These are phyloP conservation scores for Biscutella laevigata DNA, from an alignment of 441 rosid species.

Conservation along the genomic window DNA sequence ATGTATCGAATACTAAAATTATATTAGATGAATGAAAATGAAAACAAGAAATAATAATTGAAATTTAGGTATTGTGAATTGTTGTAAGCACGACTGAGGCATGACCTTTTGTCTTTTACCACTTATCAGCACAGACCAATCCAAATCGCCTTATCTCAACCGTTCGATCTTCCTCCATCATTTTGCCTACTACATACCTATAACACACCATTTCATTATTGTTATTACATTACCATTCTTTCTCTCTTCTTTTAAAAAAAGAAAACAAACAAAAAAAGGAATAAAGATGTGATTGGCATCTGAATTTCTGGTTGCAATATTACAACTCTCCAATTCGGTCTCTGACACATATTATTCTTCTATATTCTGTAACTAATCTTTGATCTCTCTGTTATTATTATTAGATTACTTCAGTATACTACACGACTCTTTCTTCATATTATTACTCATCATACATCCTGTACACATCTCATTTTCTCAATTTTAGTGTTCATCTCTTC, in stretches of 20 bases:
- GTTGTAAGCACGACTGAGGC: conserved; percentile 20
- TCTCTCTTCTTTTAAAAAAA: no score
- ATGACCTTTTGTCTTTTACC: conserved; percentile 16
- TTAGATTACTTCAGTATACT: no score
- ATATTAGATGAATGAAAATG: neutral
- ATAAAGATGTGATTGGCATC: conserved; percentile 21
- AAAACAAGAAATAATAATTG: no score
- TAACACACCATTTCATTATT: conserved; percentile 9
- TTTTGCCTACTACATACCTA: conserved; percentile 2
- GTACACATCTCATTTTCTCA: no score
- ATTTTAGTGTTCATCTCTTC: no score
- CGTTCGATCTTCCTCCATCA: conserved; percentile 12
- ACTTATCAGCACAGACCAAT: neutral
- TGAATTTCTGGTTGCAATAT: conserved; percentile 19
- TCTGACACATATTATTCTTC: conserved; percentile 12
- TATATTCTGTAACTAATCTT: conserved; percentile 1
- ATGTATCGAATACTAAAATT: no score
- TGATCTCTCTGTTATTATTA: no score
- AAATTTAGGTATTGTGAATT: neutral
- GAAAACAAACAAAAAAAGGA: no score
- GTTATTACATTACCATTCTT: no score
- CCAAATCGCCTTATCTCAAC: conserved; percentile 5
- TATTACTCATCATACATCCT: no score
- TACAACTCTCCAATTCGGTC: conserved; percentile 1
- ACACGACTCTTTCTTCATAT: no score